Evolutionary conservation across 768 basidiomycete genomes (phyloP).

Genomic region (Russula earlei): DNA sequence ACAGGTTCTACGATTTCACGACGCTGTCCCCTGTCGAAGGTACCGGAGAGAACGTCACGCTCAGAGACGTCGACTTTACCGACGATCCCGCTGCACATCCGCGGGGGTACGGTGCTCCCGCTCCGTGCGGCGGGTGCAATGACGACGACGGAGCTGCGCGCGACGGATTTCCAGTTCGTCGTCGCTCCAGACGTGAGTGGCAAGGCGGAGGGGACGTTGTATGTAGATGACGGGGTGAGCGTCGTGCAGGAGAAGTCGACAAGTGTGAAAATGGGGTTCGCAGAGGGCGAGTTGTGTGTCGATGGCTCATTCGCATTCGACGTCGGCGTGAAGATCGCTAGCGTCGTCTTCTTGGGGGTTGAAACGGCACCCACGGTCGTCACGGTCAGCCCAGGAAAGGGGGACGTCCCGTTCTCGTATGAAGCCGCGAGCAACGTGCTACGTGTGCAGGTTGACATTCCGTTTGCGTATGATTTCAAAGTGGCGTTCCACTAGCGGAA

Average conservation of each 20-base stretch:
- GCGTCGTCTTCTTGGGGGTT: constrained; percentile 29
- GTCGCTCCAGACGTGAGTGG: constrained; percentile 49
- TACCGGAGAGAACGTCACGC: constrained; percentile 35
- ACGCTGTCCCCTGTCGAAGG: constrained; percentile 42
- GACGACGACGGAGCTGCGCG: constrained; percentile 49
- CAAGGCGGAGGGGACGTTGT: constrained; percentile 42
- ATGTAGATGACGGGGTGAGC: constrained; percentile 59
- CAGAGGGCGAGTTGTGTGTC: constrained; percentile 24
- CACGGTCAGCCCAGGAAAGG: constrained; percentile 20
- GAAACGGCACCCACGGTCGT: constrained; percentile 21
- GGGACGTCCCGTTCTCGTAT: constrained; percentile 25
- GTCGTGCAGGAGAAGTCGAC: constrained; percentile 26
- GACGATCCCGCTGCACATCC: constrained; percentile 54
- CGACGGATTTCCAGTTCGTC: constrained; percentile 50
- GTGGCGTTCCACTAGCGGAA: neutral
- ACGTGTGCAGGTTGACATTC: constrained; percentile 33
- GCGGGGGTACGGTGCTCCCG: constrained; percentile 49
- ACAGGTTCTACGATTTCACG: constrained; percentile 56
- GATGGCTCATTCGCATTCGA: constrained; percentile 26
- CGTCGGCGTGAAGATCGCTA: constrained; percentile 27
- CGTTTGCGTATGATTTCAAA: constrained; percentile 29
- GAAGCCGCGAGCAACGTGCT: constrained; percentile 35
- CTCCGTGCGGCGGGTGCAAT: constrained; percentile 45
- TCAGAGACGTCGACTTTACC: constrained; percentile 43
- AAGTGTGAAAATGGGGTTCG: constrained; percentile 25